Evolutionary conservation across 352 stramenopile genomes (phyloP), one percentile per base, ranked within the genome.

Genomic region (Globisporangium mamillatum): DNA sequence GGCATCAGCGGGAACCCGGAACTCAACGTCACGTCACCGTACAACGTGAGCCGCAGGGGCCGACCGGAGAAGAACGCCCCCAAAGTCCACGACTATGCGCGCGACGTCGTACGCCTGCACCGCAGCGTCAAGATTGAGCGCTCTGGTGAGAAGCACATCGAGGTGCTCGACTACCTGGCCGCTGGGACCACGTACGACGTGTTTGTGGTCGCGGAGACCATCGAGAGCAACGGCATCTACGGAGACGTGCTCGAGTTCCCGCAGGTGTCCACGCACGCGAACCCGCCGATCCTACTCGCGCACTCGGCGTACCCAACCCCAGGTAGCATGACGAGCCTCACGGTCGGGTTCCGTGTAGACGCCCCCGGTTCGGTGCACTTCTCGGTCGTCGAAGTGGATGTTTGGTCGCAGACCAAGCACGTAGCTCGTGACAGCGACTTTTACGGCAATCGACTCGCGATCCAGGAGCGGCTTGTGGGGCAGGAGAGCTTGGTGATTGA

Each of bases 31-130:
- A 84, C 84, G 6, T 95, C 88, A 0, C 75, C 83, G 1, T 81
- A 91, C 70, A 95, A 95, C 71, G 73, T 95, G 57, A 95, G 84
- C 56, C 78, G 73, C 60, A 93, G 90, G 55, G 66, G 73, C 3
- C 67, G 72, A 22, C 69, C 69, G 12, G 72, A 66, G 12, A 63
- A 75, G n/a, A 70, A 86, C 48, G 67, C 56, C 5, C 63, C 36
- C n/a, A 75, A 82, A 20, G 73, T 72, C 18, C 85, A 93, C 64
- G 70, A 89, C 59, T 95, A 95, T 57, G 67, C 56, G 1, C 74
- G 72, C 14, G 82, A 95, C 20, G 76, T 90, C 9, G 85, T 95
- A 20, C 80, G 75, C 1, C 73, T 76, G 48, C 71, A 76, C 20
- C 75, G 80, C 12, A 88, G 72, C 24, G 63, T 86, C 36, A 75